Percentiles rank a stretch among this genome's conserved stretches.
phyloP scores from a whole-genome alignment of 2,329 filamentous ascomycete species.

The Amylocarpus encephaloides region DNA sequence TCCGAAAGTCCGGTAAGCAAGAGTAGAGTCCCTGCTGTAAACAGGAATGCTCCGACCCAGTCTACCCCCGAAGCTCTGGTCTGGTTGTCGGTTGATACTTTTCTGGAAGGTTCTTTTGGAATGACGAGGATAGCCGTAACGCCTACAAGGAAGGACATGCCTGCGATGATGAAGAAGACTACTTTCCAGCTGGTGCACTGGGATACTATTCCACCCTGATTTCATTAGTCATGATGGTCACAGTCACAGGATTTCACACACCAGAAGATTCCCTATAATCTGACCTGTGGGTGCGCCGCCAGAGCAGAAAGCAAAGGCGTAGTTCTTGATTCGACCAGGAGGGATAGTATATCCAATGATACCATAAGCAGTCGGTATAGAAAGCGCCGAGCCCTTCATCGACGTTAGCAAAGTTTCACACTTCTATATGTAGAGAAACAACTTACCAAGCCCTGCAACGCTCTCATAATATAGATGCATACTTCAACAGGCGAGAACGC shows the following conservation, averaged over 20 bases:
- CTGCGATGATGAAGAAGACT: conserved; percentile 59
- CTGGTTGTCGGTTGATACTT: not conserved
- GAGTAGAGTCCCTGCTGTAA: conserved; percentile 55
- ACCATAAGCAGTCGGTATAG: conserved; percentile 64
- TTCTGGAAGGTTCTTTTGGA: conserved; percentile 40
- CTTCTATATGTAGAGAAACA: too few species aligned
- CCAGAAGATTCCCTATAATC: conserved; percentile 51
- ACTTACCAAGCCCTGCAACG: conserved; percentile 54
- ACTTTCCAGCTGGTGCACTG: conserved; percentile 60
- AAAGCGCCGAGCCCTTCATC: conserved; percentile 45
- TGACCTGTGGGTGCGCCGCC: conserved; percentile 59
- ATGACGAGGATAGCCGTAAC: conserved; percentile 53
- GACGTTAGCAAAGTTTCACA: not conserved
- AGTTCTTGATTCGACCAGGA: conserved; percentile 63
- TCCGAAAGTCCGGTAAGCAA: conserved; percentile 63
- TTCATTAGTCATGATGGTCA: conserved; percentile 3
- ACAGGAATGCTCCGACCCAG: conserved; percentile 58
- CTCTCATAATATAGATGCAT: conserved; percentile 60
- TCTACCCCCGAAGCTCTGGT: conserved; percentile 45
- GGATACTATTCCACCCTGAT: conserved; percentile 55
- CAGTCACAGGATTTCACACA: conserved; percentile 1
- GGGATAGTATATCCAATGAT: conserved; percentile 63
- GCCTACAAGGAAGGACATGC: conserved; percentile 51
- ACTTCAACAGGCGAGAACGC: conserved; percentile 63
- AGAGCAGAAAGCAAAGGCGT: conserved; percentile 60